Evolutionary conservation across 495 filamentous ascomycete genomes (phyloP).

Genomic region (Haplographium delicatum): DNA sequence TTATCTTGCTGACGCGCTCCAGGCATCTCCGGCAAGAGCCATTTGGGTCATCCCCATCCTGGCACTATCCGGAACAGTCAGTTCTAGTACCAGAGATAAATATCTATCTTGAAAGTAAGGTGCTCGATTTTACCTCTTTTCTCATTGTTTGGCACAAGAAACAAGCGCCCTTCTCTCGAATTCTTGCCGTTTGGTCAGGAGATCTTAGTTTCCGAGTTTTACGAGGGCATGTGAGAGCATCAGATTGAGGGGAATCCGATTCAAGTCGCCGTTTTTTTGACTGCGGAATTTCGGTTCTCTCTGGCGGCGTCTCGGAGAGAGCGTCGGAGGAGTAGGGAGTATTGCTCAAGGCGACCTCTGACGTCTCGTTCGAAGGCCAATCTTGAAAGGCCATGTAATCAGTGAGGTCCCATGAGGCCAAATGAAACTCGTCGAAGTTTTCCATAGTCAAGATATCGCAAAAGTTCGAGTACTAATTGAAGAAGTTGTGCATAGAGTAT

Average conservation of each 20-base stretch:
- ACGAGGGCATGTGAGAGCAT: constrained; percentile 1
- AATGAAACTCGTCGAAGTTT: too few relatives aligned
- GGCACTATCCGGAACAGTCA: constrained; percentile 6
- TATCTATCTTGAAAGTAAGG: neutral
- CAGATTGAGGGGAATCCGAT: neutral
- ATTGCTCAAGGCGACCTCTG: neutral
- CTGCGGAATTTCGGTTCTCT: neutral
- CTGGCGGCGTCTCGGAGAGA: neutral
- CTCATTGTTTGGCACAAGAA: constrained; percentile 4
- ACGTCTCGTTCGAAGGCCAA: neutral
- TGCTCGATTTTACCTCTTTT: constrained; percentile 11
- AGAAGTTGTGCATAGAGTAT: too few relatives aligned
- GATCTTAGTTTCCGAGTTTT: constrained; percentile 11
- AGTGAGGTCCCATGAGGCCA: too few relatives aligned
- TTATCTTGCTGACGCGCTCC: neutral
- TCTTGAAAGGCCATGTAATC: neutral
- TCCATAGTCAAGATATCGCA: too few relatives aligned
- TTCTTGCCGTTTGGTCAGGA: constrained; percentile 7
- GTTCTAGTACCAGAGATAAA: neutral
- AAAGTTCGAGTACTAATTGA: too few relatives aligned
- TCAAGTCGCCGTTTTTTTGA: constrained; percentile 1
- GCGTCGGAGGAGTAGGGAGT: neutral
- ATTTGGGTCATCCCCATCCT: constrained; percentile 13
- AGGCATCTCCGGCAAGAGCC: constrained; percentile 9
- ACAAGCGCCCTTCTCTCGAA: constrained; percentile 13